phyloP scores from a whole-genome alignment of 768 basidiomycete genomes.

The Tricholoma sp. region DNA sequence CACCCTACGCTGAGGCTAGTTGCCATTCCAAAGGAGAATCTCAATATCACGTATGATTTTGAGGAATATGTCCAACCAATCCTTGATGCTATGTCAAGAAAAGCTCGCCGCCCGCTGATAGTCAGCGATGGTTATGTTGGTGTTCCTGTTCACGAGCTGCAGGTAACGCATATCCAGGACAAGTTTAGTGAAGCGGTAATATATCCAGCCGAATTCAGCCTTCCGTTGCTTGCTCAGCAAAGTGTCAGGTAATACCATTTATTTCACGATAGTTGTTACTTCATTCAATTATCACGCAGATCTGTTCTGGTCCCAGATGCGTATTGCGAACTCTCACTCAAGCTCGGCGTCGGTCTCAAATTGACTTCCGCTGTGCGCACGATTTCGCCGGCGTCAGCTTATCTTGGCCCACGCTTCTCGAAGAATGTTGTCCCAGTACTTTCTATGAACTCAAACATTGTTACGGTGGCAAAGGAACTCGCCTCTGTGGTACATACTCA shows the following conservation, averaged over 20 bases:
- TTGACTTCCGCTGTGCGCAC: conserved; percentile 55
- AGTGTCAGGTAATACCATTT: conserved; percentile 39
- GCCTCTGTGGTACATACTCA: conserved; percentile 46
- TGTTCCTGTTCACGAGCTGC: conserved; percentile 53
- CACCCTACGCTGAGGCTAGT: conserved; percentile 45
- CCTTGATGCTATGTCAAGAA: conserved; percentile 31
- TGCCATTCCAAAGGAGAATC: conserved; percentile 35
- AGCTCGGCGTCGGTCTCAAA: conserved; percentile 50
- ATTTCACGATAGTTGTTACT: background rate
- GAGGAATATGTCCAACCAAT: conserved; percentile 38
- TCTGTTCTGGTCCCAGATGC: conserved; percentile 49
- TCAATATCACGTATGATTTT: conserved; percentile 49
- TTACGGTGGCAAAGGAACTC: conserved; percentile 52
- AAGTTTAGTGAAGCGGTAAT: conserved; percentile 46
- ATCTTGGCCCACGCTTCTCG: conserved; percentile 52
- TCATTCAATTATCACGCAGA: conserved; percentile 21
- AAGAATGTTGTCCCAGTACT: conserved; percentile 45
- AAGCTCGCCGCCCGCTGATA: conserved; percentile 29
- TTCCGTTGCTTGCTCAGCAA: conserved; percentile 47
- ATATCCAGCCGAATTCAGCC: conserved; percentile 34
- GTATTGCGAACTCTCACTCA: conserved; percentile 42
- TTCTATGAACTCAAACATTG: conserved; percentile 39
- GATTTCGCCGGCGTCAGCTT: conserved; percentile 55
- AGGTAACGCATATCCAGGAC: conserved; percentile 41
- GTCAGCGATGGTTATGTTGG: conserved; percentile 33